phyloP scores from a whole-genome alignment of 2,329 filamentous ascomycete species.

The Aureobasidium sp. region DNA sequence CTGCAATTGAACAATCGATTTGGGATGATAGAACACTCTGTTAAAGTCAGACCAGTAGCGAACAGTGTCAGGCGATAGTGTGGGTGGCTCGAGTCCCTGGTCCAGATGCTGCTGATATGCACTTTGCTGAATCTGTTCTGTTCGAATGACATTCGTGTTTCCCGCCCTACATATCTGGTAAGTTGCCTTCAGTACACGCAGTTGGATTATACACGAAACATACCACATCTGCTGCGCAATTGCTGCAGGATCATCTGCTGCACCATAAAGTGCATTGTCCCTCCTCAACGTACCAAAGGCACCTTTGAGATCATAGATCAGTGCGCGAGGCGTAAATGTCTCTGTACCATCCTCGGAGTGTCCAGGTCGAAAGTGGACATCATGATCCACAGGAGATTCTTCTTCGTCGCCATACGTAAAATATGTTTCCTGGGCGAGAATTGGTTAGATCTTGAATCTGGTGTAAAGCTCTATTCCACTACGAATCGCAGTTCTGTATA shows the following conservation, averaged over 20 bases:
- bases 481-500: not conserved
- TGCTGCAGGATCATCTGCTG: constrained; percentile 34
- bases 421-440: constrained; percentile 69
- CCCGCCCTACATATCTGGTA: constrained; percentile 47
- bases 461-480: not conserved
- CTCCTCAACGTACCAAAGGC: constrained; percentile 83
- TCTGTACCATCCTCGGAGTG: constrained; percentile 75
- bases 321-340: constrained; percentile 81
- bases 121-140: constrained; percentile 58
- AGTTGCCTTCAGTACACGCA: not conserved
- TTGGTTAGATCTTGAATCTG: too few species aligned
- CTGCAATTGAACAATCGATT: constrained; percentile 75
- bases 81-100: constrained; percentile 54
- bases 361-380: constrained; percentile 81
- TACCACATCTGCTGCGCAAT: constrained; percentile 31
- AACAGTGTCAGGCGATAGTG: constrained; percentile 62
- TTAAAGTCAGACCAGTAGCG: constrained; percentile 97
- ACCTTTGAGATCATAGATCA: constrained; percentile 93
- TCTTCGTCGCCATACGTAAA: constrained; percentile 71
- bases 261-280: constrained; percentile 79
- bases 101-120: constrained; percentile 76
- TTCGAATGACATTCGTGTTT: constrained; percentile 58
- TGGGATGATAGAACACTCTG: constrained; percentile 83
- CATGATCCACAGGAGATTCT: constrained; percentile 64
- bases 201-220: constrained; percentile 12